These are phyloP conservation scores for Ogataea ramenticola DNA, from an alignment of 805 yeast species.

Conservation along the genomic window DNA sequence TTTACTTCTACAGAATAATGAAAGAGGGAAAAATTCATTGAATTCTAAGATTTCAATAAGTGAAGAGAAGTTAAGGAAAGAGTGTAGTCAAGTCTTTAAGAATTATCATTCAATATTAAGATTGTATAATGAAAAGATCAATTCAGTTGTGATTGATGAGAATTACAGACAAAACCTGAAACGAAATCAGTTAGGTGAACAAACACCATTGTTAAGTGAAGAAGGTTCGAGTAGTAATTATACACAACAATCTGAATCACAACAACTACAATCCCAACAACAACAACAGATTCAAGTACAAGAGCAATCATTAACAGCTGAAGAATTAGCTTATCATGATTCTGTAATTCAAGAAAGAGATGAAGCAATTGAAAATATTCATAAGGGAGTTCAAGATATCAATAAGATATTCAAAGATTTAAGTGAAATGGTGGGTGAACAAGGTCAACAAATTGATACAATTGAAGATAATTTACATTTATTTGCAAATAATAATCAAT, in stretches of 20 bases:
- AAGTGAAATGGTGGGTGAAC: slow-evolving; percentile 71
- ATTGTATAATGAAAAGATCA: slow-evolving; percentile 42
- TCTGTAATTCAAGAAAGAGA: slow-evolving; percentile 66
- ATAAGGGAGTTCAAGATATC: slow-evolving; percentile 75
- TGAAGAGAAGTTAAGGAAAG: slow-evolving; percentile 47
- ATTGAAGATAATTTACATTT: slow-evolving; percentile 72
- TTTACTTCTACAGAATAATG: slow-evolving; percentile 3
- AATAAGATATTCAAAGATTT: slow-evolving; percentile 80
- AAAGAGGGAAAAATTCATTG: slow-evolving; percentile 1
- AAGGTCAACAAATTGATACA: slow-evolving; percentile 78
- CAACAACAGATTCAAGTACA: slow-evolving; percentile 24
- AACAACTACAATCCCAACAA: slow-evolving; percentile 10
- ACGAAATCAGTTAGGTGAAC: slow-evolving; percentile 16
- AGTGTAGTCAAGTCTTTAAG: slow-evolving; percentile 44
- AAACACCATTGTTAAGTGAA: slow-evolving; percentile 29
- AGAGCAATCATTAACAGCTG: slow-evolving; percentile 25
- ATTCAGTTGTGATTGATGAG: slow-evolving; percentile 29
- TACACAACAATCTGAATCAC: too few relatives aligned
- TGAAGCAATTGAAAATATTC: slow-evolving; percentile 62
- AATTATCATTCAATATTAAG: slow-evolving; percentile 36
- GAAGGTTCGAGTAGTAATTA: too few relatives aligned
- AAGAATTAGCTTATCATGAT: slow-evolving; percentile 58
- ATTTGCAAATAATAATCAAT: slow-evolving; percentile 55
- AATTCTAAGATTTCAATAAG: slow-evolving; percentile 25
- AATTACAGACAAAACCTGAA: slow-evolving; percentile 5